phyloP scores from a whole-genome alignment of 805 yeast genomes.

The Metschnikowia arizonensis region DNA sequence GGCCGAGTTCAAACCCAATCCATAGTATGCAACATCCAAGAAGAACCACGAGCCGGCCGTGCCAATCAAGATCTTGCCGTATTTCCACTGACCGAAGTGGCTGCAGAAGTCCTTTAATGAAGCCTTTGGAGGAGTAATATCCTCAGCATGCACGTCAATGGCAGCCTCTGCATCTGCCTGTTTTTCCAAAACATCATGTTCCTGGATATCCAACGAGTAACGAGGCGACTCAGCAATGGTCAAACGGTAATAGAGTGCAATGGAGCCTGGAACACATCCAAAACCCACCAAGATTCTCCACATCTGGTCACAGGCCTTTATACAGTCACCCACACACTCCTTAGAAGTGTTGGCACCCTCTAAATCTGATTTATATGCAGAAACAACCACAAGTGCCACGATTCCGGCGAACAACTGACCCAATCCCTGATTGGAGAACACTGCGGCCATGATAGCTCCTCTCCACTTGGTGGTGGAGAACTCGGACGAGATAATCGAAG shows the following conservation, averaged over 20 bases:
- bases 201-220: conserved; percentile 73
- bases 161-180: conserved; percentile 49
- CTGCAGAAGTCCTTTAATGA: conserved; percentile 64
- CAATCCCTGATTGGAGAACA: conserved; percentile 95
- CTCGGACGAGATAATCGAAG: conserved; percentile 90
- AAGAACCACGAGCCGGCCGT: conserved; percentile 91
- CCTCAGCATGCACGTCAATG: conserved; percentile 34
- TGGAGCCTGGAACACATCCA: conserved; percentile 83
- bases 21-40: conserved; percentile 88
- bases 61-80: conserved; percentile 78
- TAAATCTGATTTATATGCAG: conserved; percentile 67
- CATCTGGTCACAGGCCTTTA: conserved; percentile 82
- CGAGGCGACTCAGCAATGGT: conserved; percentile 95
- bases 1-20: conserved; percentile 80
- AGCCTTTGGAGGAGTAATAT: conserved; percentile 69
- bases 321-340: conserved; percentile 64
- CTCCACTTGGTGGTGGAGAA: conserved; percentile 94
- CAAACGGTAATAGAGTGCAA: conserved; percentile 86
- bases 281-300: conserved; percentile 91
- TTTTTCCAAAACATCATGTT: conserved; percentile 51
- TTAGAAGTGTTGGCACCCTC: conserved; percentile 48
- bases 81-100: conserved; percentile 84
- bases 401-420: conserved; percentile 90
- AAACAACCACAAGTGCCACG: conserved; percentile 71
- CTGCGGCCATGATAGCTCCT: conserved; percentile 97